phyloP scores from a whole-genome alignment of 345 rosid species.

The Raphanus sativus region DNA sequence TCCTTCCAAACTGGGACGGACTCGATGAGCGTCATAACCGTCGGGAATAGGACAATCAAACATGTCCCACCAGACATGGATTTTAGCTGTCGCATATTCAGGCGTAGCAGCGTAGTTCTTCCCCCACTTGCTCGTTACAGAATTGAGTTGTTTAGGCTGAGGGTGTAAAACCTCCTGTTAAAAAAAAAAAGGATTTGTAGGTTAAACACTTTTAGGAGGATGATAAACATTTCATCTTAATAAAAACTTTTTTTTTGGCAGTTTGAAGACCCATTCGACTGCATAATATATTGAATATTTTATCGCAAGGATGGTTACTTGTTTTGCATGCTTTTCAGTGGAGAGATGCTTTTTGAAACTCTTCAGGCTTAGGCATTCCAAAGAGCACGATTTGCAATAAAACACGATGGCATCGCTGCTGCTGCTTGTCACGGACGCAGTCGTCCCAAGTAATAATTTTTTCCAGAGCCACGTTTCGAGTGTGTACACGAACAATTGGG shows the following conservation, averaged over 20 bases:
- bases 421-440: too few relatives aligned
- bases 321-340: background rate
- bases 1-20: too few relatives aligned
- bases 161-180: background rate
- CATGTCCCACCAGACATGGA: slow-evolving; percentile 25
- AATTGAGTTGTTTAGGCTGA: background rate
- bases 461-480: background rate
- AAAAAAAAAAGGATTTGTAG: too few relatives aligned
- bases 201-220: too few relatives aligned
- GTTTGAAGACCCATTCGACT: background rate
- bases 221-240: too few relatives aligned
- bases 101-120: slow-evolving; percentile 2
- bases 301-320: background rate
- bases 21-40: background rate
- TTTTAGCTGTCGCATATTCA: too few relatives aligned
- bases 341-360: background rate
- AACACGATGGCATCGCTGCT: background rate
- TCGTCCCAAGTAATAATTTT: too few relatives aligned
- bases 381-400: background rate
- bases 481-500: background rate
- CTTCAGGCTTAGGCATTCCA: background rate
- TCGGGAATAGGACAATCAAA: background rate
- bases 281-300: background rate
- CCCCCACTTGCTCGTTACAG: background rate
- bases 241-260: too few relatives aligned